phyloP scores from a whole-genome alignment of 495 filamentous ascomycete species.

The Penicillium macrosclerotiorum region DNA sequence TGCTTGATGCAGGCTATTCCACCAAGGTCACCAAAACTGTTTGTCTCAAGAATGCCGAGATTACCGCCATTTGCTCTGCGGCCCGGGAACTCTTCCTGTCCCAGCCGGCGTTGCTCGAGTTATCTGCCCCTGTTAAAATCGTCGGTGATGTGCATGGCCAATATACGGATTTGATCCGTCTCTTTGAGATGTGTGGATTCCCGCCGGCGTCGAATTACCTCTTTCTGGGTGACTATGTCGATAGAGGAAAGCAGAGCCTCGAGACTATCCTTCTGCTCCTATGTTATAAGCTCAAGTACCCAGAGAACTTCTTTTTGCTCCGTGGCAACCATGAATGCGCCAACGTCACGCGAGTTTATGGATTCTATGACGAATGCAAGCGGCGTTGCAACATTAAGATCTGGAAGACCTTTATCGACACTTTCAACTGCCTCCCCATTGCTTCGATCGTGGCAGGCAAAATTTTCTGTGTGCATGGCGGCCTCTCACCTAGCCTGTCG shows the following conservation, averaged over 20 bases:
- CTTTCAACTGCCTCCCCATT: conserved; percentile 95
- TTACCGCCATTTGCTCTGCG: conserved; percentile 84
- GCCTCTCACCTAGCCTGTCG: conserved; percentile 83
- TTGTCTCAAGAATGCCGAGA: conserved; percentile 96
- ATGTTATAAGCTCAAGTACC: conserved; percentile 98
- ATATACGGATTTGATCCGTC: conserved; percentile 93
- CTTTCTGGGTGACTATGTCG: conserved; percentile 97
- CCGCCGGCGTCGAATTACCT: conserved; percentile 91
- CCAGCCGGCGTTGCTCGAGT: conserved; percentile 87
- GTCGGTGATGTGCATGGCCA: conserved; percentile 98
- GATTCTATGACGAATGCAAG: conserved; percentile 99
- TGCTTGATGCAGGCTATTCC: conserved; percentile 92
- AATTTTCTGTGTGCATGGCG: conserved; percentile 98
- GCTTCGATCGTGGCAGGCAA: conserved; percentile 95
- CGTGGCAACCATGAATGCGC: conserved; percentile 98
- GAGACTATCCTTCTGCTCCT: conserved; percentile 94
- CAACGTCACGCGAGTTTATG: conserved; percentile 97
- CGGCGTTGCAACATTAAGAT: conserved; percentile 95
- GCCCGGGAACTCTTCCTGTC: conserved; percentile 85
- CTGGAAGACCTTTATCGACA: conserved; percentile 98
- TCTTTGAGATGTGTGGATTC: conserved; percentile 99
- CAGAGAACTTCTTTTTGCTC: conserved; percentile 97
- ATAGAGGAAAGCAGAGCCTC: conserved; percentile 94
- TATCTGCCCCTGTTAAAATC: conserved; percentile 97
- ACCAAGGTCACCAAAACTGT: conserved; percentile 97